These are phyloP conservation scores for Spirogloea muscicola DNA, from an alignment of 139 green algal species.

Conservation along the genomic window DNA sequence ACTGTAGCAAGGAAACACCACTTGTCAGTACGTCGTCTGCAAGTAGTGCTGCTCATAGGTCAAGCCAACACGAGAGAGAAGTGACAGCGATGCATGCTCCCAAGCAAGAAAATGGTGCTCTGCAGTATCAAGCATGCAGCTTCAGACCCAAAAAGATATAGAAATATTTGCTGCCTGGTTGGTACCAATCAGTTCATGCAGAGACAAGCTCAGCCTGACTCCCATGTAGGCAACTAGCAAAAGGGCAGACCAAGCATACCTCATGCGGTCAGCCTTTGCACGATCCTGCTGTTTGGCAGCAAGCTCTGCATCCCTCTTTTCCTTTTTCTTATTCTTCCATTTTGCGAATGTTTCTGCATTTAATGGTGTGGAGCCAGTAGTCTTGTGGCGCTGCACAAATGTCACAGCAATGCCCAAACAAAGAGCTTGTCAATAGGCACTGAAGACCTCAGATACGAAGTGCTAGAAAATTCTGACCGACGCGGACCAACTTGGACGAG, in stretches of 20 bases:
- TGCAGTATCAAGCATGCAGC: background rate
- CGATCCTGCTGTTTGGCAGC: conserved; percentile 62
- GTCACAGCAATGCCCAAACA: background rate
- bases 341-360: conserved; percentile 67
- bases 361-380: conserved; percentile 66
- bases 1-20: conserved; percentile 20
- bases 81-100: background rate
- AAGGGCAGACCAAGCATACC: conserved; percentile 6
- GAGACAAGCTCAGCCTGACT: background rate
- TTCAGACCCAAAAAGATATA: background rate
- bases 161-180: background rate
- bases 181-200: background rate
- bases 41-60: background rate
- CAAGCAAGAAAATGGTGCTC: conserved; percentile 2
- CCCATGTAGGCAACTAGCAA: background rate
- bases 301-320: conserved; percentile 44
- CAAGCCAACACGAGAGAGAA: background rate
- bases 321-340: conserved; percentile 57
- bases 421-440: background rate
- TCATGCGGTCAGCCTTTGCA: conserved; percentile 71
- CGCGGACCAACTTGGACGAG: background rate
- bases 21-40: background rate
- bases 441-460: background rate
- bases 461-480: background rate
- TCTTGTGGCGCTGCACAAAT: conserved; percentile 30